These are phyloP conservation scores for Cairneyella variabilis DNA, from an alignment of 495 filamentous ascomycete genomes.

Conservation along the genomic window DNA sequence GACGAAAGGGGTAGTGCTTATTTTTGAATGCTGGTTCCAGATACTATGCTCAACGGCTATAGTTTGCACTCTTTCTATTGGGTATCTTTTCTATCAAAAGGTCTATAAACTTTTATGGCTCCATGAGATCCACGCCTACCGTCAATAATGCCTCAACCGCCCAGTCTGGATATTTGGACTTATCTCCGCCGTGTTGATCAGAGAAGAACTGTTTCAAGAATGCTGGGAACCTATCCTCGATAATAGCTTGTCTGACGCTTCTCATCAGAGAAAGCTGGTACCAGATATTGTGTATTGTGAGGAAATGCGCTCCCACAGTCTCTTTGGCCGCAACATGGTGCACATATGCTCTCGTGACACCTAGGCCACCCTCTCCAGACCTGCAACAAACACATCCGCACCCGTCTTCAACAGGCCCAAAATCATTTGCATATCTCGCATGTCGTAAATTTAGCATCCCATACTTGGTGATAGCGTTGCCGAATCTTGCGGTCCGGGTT, in stretches of 20 bases:
- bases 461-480: slow-evolving; percentile 79
- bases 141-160: slow-evolving; percentile 74
- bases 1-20: too few relatives aligned
- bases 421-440: slow-evolving; percentile 71
- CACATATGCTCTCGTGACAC: slow-evolving; percentile 84
- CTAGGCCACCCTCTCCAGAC: slow-evolving; percentile 63
- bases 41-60: too few relatives aligned
- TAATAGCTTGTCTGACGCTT: slow-evolving; percentile 67
- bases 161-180: slow-evolving; percentile 71
- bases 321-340: slow-evolving; percentile 91
- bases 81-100: too few relatives aligned
- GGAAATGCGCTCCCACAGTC: slow-evolving; percentile 89
- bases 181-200: slow-evolving; percentile 64
- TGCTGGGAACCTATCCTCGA: slow-evolving; percentile 74
- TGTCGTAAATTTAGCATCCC: slow-evolving; percentile 83
- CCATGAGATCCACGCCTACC: slow-evolving; percentile 81
- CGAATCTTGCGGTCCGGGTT: slow-evolving; percentile 91
- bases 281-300: slow-evolving; percentile 94
- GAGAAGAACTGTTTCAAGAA: slow-evolving; percentile 78
- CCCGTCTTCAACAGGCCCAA: slow-evolving; percentile 73
- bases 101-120: too few relatives aligned
- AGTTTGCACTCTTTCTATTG: too few relatives aligned
- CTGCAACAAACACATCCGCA: slow-evolving; percentile 80
- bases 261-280: slow-evolving; percentile 83
- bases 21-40: too few relatives aligned